A percentile compares a stretch with the other conserved stretches of the same genome.
phyloP scores from a whole-genome alignment of 176 grass and related monocot species.

The Ensete ventricosum region DNA sequence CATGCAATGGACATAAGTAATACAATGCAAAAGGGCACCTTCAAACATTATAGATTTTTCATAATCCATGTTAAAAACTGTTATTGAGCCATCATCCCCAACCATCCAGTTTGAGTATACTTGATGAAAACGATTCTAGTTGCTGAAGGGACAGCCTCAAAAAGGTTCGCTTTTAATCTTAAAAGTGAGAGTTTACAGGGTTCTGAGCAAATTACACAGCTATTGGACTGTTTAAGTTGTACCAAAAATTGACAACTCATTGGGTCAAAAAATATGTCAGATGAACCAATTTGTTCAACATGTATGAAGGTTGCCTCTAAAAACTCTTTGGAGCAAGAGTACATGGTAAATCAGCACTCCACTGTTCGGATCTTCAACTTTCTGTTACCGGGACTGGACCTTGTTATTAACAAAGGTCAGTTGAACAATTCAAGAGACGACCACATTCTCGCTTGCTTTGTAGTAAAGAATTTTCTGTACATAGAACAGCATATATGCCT shows the following conservation, averaged over 20 bases:
- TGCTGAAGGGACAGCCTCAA: neutral
- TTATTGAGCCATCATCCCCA: neutral
- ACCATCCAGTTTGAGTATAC: neutral
- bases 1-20: no score
- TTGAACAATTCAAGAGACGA: neutral
- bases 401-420: neutral
- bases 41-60: no score
- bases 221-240: neutral
- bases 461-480: constrained; percentile 92
- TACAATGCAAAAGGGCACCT: no score
- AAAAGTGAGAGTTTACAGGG: neutral
- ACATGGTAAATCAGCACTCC: neutral
- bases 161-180: neutral
- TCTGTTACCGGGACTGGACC: neutral
- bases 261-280: neutral
- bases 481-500: constrained; percentile 99
- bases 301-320: neutral
- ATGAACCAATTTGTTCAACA: neutral
- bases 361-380: neutral
- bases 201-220: neutral
- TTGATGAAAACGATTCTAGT: neutral
- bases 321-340: neutral
- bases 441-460: constrained; percentile 50
- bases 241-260: neutral
- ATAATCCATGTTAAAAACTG: no score